Evolutionary conservation across 371 early-diverging fungal species (phyloP).

Genomic region (Dichotomocladium elegans): DNA sequence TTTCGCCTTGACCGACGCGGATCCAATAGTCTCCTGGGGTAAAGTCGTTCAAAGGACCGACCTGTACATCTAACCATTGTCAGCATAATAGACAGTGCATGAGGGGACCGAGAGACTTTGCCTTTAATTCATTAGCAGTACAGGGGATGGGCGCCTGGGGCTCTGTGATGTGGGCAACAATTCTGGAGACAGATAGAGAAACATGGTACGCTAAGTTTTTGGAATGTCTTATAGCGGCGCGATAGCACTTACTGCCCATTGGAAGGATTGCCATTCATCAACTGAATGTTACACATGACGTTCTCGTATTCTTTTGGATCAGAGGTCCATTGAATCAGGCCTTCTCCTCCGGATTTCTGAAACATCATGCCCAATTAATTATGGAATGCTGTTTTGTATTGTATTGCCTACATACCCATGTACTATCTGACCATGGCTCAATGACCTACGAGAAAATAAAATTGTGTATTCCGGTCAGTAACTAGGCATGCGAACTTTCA

Average conservation of each 20-base stretch:
- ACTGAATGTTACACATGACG: neutral
- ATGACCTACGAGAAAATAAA: neutral
- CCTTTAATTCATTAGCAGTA: neutral
- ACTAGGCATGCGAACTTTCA: neutral
- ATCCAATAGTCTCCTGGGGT: conserved; percentile 5
- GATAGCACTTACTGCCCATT: conserved; percentile 1
- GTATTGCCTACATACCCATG: too few species aligned
- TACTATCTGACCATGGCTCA: neutral
- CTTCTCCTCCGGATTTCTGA: neutral
- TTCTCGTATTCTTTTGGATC: neutral
- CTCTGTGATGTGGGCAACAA: conserved; percentile 1
- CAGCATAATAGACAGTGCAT: neutral
- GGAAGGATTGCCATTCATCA: neutral
- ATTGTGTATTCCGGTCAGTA: neutral
- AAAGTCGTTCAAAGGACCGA: conserved; percentile 5
- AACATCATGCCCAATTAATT: too few species aligned
- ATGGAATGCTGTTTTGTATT: too few species aligned
- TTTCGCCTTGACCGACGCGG: conserved; percentile 17
- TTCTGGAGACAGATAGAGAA: neutral
- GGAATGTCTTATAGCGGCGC: too few species aligned
- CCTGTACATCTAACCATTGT: too few species aligned
- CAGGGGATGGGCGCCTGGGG: neutral
- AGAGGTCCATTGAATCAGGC: neutral
- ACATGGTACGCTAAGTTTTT: neutral
- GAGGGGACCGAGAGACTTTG: neutral